These are phyloP conservation scores for Boechera stricta DNA, from an alignment of 345 rosid species.

Conservation along the genomic window DNA sequence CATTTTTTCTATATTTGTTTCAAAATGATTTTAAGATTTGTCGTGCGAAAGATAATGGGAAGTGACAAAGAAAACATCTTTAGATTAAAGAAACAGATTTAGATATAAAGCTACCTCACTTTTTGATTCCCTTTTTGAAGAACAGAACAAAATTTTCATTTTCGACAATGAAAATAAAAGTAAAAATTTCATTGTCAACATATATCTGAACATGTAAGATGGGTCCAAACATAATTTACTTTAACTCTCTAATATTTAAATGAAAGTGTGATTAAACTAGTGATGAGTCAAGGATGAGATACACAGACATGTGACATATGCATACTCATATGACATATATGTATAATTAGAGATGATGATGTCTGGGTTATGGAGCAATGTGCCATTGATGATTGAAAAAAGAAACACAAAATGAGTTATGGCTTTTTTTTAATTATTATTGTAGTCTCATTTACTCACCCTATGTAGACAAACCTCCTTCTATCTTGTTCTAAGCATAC, in stretches of 20 bases:
- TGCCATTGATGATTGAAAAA: slow-evolving; percentile 56
- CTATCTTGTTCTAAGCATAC: slow-evolving; percentile 42
- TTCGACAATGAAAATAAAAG: slow-evolving; percentile 3
- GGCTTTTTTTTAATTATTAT: slow-evolving; percentile 39
- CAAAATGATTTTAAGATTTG: slow-evolving; percentile 1
- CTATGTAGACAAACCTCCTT: slow-evolving; percentile 45
- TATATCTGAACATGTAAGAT: slow-evolving; percentile 53
- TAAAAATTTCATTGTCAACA: slow-evolving; percentile 7
- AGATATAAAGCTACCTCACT: slow-evolving; percentile 39
- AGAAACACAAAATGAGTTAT: slow-evolving; percentile 52
- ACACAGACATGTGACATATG: slow-evolving; percentile 19
- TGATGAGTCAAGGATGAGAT: slow-evolving; percentile 27
- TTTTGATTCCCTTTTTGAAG: slow-evolving; percentile 23
- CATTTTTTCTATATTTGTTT: neutral
- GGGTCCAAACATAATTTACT: slow-evolving; percentile 41
- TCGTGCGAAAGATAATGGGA: slow-evolving; percentile 35
- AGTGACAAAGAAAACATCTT: slow-evolving; percentile 44
- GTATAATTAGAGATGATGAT: slow-evolving; percentile 36
- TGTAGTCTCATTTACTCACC: slow-evolving; percentile 52
- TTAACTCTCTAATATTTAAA: slow-evolving; percentile 17
- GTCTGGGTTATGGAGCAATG: slow-evolving; percentile 44
- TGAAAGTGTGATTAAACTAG: slow-evolving; percentile 26
- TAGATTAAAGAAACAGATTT: slow-evolving; percentile 38
- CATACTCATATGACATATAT: slow-evolving; percentile 1
- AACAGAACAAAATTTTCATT: slow-evolving; percentile 39